phyloP scores from a whole-genome alignment of 2,329 filamentous ascomycete species.

The Hypomyces rosellus region DNA sequence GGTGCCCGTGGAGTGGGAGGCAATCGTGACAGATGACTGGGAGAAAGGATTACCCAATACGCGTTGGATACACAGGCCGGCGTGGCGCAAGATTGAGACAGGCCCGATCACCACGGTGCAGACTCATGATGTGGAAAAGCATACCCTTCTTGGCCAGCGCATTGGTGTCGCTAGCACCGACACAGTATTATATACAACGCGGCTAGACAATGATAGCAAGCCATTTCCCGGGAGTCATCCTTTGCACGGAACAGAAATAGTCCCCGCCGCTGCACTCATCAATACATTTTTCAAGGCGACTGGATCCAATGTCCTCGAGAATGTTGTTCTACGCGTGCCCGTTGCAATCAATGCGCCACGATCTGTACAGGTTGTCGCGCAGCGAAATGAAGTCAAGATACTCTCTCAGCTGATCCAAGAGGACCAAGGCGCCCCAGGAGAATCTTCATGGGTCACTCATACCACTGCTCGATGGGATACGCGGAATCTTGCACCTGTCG shows the following conservation, averaged over 20 bases:
- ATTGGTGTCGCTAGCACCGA: conserved; percentile 5
- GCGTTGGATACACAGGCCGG: too few relatives aligned
- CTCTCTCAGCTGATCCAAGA: too few relatives aligned
- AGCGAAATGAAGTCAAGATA: too few relatives aligned
- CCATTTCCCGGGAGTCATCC: conserved; percentile 10
- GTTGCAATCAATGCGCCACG: conserved; percentile 4
- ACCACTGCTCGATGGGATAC: too few relatives aligned
- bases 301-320: not conserved
- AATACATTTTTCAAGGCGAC: conserved; percentile 10
- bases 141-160: conserved; percentile 7
- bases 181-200: conserved; percentile 4
- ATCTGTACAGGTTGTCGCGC: not conserved
- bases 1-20: too few relatives aligned
- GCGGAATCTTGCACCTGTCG: too few relatives aligned
- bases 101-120: not conserved
- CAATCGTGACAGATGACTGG: too few relatives aligned
- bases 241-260: conserved; percentile 10
- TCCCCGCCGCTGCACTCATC: conserved; percentile 8
- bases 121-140: conserved; percentile 5
- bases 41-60: too few relatives aligned
- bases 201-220: conserved; percentile 5
- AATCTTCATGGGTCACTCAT: too few relatives aligned
- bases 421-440: too few relatives aligned
- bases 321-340: conserved; percentile 6
- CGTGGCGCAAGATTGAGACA: too few relatives aligned